Evolutionary conservation across 192 early-diverging fungal species (phyloP), one percentile per base, ranked within the genome.

Genomic region (Backusella morwellensis): DNA sequence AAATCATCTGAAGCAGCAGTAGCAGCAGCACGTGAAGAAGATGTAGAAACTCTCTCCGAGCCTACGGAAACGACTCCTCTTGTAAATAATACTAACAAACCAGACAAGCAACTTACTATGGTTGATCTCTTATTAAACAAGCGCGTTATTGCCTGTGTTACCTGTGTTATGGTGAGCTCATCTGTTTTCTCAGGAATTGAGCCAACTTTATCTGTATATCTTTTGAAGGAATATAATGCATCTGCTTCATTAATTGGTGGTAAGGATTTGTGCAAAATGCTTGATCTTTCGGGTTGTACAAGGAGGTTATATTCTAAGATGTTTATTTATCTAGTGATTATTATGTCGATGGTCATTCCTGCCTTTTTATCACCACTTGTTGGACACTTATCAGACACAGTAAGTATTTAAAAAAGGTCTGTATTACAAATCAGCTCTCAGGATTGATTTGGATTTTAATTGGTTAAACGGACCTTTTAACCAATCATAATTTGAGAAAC

Each of bases 311-410:
- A 32, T 52, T 11, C 14, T 40, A 40, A 23, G 19, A 80, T 84
- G 44, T 66, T 15, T 68, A 14, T 42, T 54, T 54, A 50, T 44
- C 3, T 67, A 80, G 79, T 92, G 6, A 83, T 95, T 29, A 91
- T 92, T 75, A 84, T 90, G 1, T 85, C 91, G 0, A 85, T 94
- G 56, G 89, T 93, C 3, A 79, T 93, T 26, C 94, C 94, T 35
- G 90, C 90, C 35, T 84, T 89, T 35, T 73, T 93, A 26, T 78
- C 86, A 4, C 90, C 91, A 11, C 26, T 86, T 0, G 83, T 90
- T 14, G 94, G 94, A 3, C 85, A 83, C 56, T 34, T 86, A 12
- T 82, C 86, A 8, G 89, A 88, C 76, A 71, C 76, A 0, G 76
- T 77, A 77, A 68, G 29, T 44, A 17, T 17, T 32, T 21, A 40